Base-by-base conservation (phyloP, 768 basidiomycete species). In the Ephemerocybe angulata region DNA sequence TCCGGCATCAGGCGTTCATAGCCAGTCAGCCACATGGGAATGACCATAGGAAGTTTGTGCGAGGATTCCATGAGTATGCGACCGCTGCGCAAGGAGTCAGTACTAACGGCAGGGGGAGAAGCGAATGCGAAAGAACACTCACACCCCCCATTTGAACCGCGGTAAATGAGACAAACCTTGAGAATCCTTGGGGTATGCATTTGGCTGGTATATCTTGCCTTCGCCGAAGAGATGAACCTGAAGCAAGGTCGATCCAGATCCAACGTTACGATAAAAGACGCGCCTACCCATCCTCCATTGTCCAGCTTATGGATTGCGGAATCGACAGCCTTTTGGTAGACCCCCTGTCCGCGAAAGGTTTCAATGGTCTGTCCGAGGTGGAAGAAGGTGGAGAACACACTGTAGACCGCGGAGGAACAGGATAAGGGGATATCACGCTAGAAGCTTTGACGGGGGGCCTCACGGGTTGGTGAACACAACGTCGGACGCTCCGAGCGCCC, bases 121-220 rank as follows among this genome's bases (percentile, higher is more conserved):
- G 17, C n/a, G 27, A 22, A 10, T 21, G 11, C 4, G 29, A 40
- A 24, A 15, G 42, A 56, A 37, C 38, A 85, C 93, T 70, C 66
- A 95, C 93, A 95, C 75, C 55, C 95, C 95, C 95, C 95, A 98
- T 75, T 95, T 97, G 71, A 97, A 96, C 44, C 90, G 77, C 6
- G 85, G 77, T 50, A 97, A 69, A 60, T 67, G 68, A 17, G 77
- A 73, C 5, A 73, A 58, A 11, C 84, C 83, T 54, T 73, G 62
- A 33, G 62, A 64, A 48, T 71, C 70, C 48, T 64, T 66, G 35
- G 67, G 65, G 64, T 87, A 85, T 11, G 67, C 68, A n/a, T 72
- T 56, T 19, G 85, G 81, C 64, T 93, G 95, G 63, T 88, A 87
- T 44, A 97, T 82, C 62, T 87, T 90, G 22, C 94, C 93, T 70